Base-by-base conservation (phyloP, 345 rosid species). In the Dovyalis caffra region DNA sequence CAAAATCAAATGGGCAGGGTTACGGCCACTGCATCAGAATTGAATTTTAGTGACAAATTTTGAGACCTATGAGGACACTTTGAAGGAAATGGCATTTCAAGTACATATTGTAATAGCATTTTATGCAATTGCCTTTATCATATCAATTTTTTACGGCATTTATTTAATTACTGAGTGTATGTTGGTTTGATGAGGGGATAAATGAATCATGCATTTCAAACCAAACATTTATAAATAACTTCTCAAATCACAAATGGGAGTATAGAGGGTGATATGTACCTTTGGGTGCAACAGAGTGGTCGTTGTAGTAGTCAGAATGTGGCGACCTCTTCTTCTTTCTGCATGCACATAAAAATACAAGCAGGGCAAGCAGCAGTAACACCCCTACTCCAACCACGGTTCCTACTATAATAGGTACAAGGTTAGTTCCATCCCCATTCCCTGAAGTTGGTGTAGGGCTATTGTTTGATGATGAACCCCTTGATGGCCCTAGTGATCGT, bases 241-340 rank as follows among this genome's bases (percentile, higher is more conserved):
- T 38, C 38, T 35, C 43, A 38, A 38, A 40, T 40, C 14, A 40
- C 15, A 12, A 40, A 40, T 40, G 47, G 47, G 10, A 3, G 4
- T n/a, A 53, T 8, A 53, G 58, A 53, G 60, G 21, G 26, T 53
- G 14, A 53, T n/a, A n/a, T n/a, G 2, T 74, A 75, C 82, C 67
- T 18, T 51, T 71, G 64, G 11, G 25, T 64, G 45, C 68, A 35
- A 40, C 66, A 29, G 72, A 57, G 20, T 64, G 77, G 77, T 77
- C 84, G 5, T 73, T 70, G 79, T 83, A 84, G 66, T 83, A 83
- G 66, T 79, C 84, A 56, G 57, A 60, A 38, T 78, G 79, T 61
- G 72, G 63, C 26, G 71, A 60, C 74, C 76, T 82, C 71, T 79
- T 87, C 86, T 73, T 92, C 63, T 84, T 87, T 47, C 82, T 80